These are phyloP conservation scores for Tetrahymena thermophila DNA, from an alignment of 73 alveolate genomes.

Conservation along the genomic window DNA sequence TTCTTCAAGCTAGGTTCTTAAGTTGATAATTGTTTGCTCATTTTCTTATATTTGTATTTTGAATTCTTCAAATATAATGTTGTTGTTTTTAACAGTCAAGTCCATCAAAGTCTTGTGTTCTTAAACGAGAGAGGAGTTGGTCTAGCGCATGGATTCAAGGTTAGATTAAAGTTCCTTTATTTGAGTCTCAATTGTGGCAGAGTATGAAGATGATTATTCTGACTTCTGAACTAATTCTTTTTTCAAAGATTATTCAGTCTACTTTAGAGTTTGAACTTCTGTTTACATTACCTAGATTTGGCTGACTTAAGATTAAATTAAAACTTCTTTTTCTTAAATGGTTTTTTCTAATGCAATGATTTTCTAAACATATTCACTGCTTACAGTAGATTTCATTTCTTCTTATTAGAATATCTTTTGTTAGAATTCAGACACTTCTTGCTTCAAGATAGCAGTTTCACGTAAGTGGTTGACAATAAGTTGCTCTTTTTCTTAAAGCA, in stretches of 20 bases:
- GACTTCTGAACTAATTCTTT: background rate
- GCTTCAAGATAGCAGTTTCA: background rate
- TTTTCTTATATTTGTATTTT: background rate
- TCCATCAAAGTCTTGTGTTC: background rate
- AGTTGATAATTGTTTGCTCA: background rate
- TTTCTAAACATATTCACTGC: background rate
- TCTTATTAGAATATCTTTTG: background rate
- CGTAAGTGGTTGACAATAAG: background rate
- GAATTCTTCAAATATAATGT: background rate
- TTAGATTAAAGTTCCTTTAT: background rate
- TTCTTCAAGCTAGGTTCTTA: background rate
- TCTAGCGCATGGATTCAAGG: background rate
- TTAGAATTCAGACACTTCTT: background rate
- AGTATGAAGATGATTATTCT: background rate
- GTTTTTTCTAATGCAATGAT: background rate
- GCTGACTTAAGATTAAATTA: background rate
- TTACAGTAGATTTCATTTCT: background rate
- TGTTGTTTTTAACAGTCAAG: background rate
- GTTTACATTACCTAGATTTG: background rate
- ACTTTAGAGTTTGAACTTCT: background rate
- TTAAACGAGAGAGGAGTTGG: background rate
- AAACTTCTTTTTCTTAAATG: background rate
- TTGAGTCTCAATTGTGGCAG: background rate
- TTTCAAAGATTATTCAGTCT: background rate
- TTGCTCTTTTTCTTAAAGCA: background rate